Base-by-base conservation (phyloP, 192 early-diverging fungal genomes). In the Backusella sp. region DNA sequence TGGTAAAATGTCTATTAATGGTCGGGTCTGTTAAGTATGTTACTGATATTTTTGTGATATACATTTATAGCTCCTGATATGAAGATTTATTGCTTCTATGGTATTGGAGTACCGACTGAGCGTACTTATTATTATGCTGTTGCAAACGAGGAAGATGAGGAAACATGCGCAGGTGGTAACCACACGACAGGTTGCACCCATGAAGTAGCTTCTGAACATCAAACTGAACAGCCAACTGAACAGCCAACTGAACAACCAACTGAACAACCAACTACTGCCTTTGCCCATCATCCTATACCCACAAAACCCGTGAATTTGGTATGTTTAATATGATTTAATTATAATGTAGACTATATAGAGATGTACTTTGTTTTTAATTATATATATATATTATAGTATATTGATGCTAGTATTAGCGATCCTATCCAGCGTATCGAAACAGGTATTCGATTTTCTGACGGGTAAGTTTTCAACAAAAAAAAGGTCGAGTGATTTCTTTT, bases 21-120 rank as follows among this genome's bases (percentile, higher is more conserved):
- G 11, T 11, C 19, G 42, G 42, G 0, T 41, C 39, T 41, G 11
- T 15, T 17, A 1, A 5, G 3, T 44, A 17, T 62, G 26, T 28
- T 23, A 62, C 23, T 62, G 9, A 62, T 28, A 28, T 62, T 9
- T 53, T 4, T 35, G 44, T 39, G 39, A 3, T 49, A 30, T 46
- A 26, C 5, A 34, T 46, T 66, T 28, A 73, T 87, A 53, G 94
- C 93, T 9, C 92, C 90, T 23, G 83, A 84, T 42, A 92, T 92
- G 88, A 93, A 89, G 53, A 90, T 97, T 34, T 92, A 91, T 81
- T 95, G 92, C 66, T 78, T 96, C 9, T 96, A 96, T 78, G 96
- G 95, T 0, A 86, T 90, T 7, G 94, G 94, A 7, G 85, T 90
- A 17, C 78, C 83, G 0, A 96, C 95, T 1, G 96, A 97, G 78